Base-by-base conservation (phyloP, 139 green algal species). In the Pycnococcus provasolii region DNA sequence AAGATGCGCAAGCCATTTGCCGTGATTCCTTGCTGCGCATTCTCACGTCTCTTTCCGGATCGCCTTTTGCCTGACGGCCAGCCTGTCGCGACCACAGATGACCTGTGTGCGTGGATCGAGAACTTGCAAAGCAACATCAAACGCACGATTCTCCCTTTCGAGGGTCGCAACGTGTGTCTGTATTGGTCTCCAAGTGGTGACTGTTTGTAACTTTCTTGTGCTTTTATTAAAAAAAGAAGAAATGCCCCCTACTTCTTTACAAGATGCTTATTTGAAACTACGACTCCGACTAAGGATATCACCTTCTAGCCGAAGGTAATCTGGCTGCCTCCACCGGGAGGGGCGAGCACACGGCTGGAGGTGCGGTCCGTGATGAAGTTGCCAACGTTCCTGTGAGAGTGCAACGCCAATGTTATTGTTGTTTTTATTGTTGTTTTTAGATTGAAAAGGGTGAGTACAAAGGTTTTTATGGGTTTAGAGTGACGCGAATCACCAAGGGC, bases 341-440 rank as follows among this genome's bases (percentile, higher is more conserved):
- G 84, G 2, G 84, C 84, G 11, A 90, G 77, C 43, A 95, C 89
- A 1, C 87, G 77, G 13, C 80, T 90, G n/a, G 79, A 82, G 40
- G 76, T 78, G 9, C 85, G 65, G 59, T 86, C 89, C 4, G 86
- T 92, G 39, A 95, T 63, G 67, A 92, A 90, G 77, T 95, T 95
- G 73, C 86, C 86, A 37, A 73, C 40, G 58, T 77, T 77, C 62
- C 58, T 45, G 54, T 55, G 26, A 26, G 26, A 26, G 26, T 26
- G 26, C 26, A 26, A 26, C 26, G 26, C 26, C 26, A 26, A 26
- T 26, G 26, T 26, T 26, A 26, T 26, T 26, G 26, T 26, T 26
- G 26, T 26, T 26, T 26, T 26, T 26, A 26, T 26, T 26, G 26
- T 26, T 26, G 26, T 26, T 26, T 26, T 26, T 26, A 26, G 26